Evolutionary conservation across 1,139 yeast species (phyloP).

Genomic region (Taphrina sp.): DNA sequence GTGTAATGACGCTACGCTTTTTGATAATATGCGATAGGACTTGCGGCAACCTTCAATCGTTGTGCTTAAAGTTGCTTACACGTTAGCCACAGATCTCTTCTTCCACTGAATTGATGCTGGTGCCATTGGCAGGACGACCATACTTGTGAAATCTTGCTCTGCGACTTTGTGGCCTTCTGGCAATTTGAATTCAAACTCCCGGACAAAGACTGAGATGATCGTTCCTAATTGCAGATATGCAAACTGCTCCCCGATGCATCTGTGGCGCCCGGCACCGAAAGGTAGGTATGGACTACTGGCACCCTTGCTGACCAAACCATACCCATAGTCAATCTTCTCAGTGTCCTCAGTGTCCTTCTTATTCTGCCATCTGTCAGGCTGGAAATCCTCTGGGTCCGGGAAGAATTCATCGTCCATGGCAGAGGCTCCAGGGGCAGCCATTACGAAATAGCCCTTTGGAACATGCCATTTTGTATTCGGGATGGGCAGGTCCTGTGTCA

Average conservation of each 20-base stretch:
- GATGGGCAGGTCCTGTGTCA: constrained; percentile 69
- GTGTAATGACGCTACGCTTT: background rate
- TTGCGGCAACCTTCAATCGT: too few species aligned
- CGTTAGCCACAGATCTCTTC: constrained; percentile 15
- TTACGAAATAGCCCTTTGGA: constrained; percentile 83
- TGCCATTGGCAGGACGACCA: constrained; percentile 35
- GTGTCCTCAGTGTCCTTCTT: constrained; percentile 43
- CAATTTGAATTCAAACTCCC: constrained; percentile 73
- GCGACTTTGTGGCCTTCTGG: constrained; percentile 60
- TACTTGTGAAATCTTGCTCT: constrained; percentile 62
- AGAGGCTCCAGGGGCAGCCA: constrained; percentile 92
- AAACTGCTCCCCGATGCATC: constrained; percentile 98
- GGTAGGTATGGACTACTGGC: constrained; percentile 94
- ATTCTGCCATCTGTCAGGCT: constrained; percentile 83
- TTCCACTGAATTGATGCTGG: constrained; percentile 27
- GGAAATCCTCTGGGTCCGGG: constrained; percentile 66
- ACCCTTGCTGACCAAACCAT: constrained; percentile 94
- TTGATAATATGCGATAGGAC: too few species aligned
- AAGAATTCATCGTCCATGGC: constrained; percentile 73
- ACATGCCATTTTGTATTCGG: constrained; percentile 79
- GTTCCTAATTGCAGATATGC: constrained; percentile 94
- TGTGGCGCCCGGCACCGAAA: constrained; percentile 98
- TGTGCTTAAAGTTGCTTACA: too few species aligned
- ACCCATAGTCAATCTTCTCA: constrained; percentile 74
- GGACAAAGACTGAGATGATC: constrained; percentile 69